Evolutionary conservation across 495 filamentous ascomycete genomes (phyloP), one percentile per base, ranked within the genome.

Genomic region (Tricharina praecox): DNA sequence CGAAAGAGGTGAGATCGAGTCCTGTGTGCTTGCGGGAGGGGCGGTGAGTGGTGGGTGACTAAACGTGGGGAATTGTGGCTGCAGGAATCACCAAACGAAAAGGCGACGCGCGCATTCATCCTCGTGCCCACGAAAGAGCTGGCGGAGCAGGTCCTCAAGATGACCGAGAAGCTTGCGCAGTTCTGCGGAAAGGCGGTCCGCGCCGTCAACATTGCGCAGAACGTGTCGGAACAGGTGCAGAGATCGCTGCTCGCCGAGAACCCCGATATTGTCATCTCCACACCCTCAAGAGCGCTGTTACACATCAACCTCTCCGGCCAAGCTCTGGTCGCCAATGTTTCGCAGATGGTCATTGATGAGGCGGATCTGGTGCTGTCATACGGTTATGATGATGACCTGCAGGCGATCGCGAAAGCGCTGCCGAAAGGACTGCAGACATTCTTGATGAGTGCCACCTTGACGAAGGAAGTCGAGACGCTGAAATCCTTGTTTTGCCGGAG

Each of bases 101-200:
- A 24, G 21, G 35, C 47, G 4, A 50, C 38, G 20, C 66, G 81
- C 10, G 81, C 76, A 34, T 76, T 97, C 7, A 79, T 97, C 52
- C 78, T 97, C 13, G 88, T 95, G 15, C 90, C 90, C 3, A 95
- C 90, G 2, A 77, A 82, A 63, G 90, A 97, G 60, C 78, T 97
- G 26, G 90, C 88, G 34, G 78, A 83, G 34, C 90, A 97, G 65
- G 82, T 95, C 39, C 73, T 77, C 48, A 82, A 80, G 62, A 72
- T 75, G 9, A 65, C 87, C 45, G 70, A 79, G 45, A 66, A 73
- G 20, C 79, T 94, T 51, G 73, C 82, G 19, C 66, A 72, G 3
- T 94, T 82, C 64, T 95, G 92, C 62, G 76, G 76, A 25, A 86
- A 90, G 60, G 78, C 82, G 57, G 68, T 96, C 37, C 77, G 78